These are phyloP conservation scores for Schoenoplectus tabernaemontani DNA, from an alignment of 202 grass and related monocot species.

Conservation along the genomic window DNA sequence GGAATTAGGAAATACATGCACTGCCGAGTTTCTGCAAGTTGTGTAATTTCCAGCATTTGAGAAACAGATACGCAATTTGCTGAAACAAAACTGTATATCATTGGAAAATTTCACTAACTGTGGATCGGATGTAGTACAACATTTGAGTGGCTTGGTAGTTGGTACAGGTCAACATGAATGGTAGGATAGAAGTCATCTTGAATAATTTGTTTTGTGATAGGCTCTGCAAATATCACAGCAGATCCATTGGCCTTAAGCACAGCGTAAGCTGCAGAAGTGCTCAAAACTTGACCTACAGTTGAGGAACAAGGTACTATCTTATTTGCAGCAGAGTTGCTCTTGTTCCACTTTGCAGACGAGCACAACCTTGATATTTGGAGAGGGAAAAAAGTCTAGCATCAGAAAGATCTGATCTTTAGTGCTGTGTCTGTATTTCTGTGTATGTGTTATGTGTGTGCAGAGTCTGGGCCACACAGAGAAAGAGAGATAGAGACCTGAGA, in stretches of 20 bases:
- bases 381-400: background rate
- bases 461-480: background rate
- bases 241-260: constrained; percentile 40
- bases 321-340: constrained; percentile 24
- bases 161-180: constrained; percentile 61
- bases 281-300: constrained; percentile 39
- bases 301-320: constrained; percentile 76
- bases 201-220: constrained; percentile 27
- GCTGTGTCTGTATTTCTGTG: constrained; percentile 1
- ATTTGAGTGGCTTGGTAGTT: constrained; percentile 79
- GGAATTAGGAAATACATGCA: constrained; percentile 29
- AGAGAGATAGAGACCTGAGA: constrained; percentile 46
- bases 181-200: constrained; percentile 70
- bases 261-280: constrained; percentile 44
- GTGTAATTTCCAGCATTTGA: background rate
- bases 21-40: constrained; percentile 19
- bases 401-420: background rate
- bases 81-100: background rate
- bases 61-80: background rate
- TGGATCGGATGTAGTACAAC: constrained; percentile 56
- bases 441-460: background rate
- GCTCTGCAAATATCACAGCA: constrained; percentile 75
- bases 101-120: constrained; percentile 15
- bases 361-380: constrained; percentile 44
- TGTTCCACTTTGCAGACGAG: constrained; percentile 33